Conservation (phyloP, 768 basidiomycete species). For the Strobilomyces confusus region DNA sequence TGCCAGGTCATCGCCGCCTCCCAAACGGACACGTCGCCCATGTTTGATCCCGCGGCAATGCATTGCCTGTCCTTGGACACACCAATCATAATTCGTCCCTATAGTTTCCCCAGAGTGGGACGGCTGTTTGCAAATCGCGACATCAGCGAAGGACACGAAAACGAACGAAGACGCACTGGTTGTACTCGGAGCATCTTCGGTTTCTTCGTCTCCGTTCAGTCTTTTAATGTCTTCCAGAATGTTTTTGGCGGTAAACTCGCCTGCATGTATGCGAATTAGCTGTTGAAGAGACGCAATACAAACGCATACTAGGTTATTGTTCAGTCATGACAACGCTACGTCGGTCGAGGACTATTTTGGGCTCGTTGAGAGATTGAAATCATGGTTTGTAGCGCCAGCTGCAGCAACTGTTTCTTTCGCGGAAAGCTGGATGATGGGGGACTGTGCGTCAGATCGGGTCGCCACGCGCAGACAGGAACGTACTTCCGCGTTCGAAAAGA, state of each 20-base stretch:
- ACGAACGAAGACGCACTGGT: constrained; percentile 11
- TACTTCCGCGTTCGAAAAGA: constrained; percentile 95
- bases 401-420: constrained; percentile 87
- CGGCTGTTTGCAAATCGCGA: constrained; percentile 42
- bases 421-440: constrained; percentile 90
- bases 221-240: constrained; percentile 71
- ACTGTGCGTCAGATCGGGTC: constrained; percentile 43
- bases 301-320: constrained; percentile 70
- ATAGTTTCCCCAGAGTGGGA: no score
- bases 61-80: no score
- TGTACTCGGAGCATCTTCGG: constrained; percentile 10
- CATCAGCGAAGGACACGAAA: not conserved
- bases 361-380: constrained; percentile 85
- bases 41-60: no score
- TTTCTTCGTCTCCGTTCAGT: constrained; percentile 33
- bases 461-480: constrained; percentile 5
- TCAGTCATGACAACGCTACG: constrained; percentile 91
- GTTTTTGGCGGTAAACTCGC: constrained; percentile 79
- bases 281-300: not conserved
- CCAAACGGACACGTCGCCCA: no score
- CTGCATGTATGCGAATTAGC: constrained; percentile 36
- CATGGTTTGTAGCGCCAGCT: constrained; percentile 70
- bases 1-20: no score
- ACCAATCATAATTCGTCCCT: no score
- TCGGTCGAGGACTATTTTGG: constrained; percentile 81